Percentiles rank a stretch among this genome's conserved stretches.
Conservation (phyloP, 208 protist genomes). For the Leishmania gerbilli region DNA sequence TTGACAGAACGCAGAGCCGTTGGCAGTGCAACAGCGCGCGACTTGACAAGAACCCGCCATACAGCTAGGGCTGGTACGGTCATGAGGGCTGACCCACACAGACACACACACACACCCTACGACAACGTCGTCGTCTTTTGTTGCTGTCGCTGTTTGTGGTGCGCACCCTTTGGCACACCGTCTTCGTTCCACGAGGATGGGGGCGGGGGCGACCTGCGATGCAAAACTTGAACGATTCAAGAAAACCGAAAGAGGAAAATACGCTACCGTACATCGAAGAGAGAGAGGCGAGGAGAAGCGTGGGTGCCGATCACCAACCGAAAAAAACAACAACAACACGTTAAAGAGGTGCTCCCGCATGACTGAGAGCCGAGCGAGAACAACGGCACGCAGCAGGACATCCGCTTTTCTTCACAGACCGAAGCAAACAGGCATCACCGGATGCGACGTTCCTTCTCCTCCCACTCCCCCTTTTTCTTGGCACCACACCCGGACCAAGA, state of each 20-base stretch:
- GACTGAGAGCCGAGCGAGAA: neutral
- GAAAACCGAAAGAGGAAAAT: neutral
- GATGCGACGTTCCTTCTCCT: neutral
- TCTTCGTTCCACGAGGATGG: neutral
- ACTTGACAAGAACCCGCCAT: neutral
- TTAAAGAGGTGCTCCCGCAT: too few relatives aligned
- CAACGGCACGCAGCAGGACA: too few relatives aligned
- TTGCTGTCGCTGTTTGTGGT: neutral
- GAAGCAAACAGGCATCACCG: neutral
- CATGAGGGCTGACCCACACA: neutral
- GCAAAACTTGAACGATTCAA: neutral
- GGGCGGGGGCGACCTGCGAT: too few relatives aligned
- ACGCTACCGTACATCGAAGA: conserved; percentile 12
- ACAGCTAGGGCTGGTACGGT: neutral
- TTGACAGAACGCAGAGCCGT: neutral
- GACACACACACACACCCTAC: neutral
- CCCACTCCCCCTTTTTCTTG: neutral
- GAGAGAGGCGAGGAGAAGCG: too few relatives aligned
- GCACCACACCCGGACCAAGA: neutral
- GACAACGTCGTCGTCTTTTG: neutral
- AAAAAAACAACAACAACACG: neutral
- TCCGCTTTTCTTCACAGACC: neutral
- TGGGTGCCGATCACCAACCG: too few relatives aligned
- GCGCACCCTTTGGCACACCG: neutral
- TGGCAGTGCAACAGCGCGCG: neutral